Evolutionary conservation across 192 early-diverging fungal genomes (phyloP), one percentile per base, ranked within the genome.

Genomic region (Pecoramyces ruminantium): DNA sequence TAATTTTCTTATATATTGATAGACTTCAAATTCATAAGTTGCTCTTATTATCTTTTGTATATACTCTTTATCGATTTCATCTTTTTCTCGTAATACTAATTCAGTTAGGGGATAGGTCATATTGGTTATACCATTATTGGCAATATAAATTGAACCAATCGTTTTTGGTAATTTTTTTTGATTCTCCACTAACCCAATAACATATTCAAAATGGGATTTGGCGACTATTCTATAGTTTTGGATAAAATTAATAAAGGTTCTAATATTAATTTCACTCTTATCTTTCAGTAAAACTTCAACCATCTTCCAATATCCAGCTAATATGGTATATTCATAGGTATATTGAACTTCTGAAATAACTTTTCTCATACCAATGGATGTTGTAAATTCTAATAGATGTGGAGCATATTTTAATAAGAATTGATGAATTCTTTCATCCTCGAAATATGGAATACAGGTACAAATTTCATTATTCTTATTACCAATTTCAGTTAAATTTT

Each of bases 321-420:
- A 38, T 16, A 84, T 21, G 0, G 84, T 83, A 67, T 85, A 85
- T 27, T 82, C 84, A 80, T 83, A 79, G 21, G 84, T 85, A 81
- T 80, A 85, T 14, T 83, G 83, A 13, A 85, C 81, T 28, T 85
- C 84, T 38, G 78, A 79, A 30, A 85, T 78, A 30, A 85, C 18
- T 18, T 82, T 81, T 27, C 84, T 81, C 84, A 85, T 85, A 18
- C 84, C 84, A 30, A 85, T 80, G 51, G 79, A 80, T 28, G 84
- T 79, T n/a, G 78, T 78, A 28, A 42, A 85, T 81, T 85, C 84
- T 21, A 85, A 58, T 28, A 85, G 58, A 25, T 77, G 77, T n/a
- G 84, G 84, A 28, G 84, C 84, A 78, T 85, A 79, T 17, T 85
- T 86, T 30, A 80, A 77, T n/a, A 85, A 79, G 29, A 85, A 85